Base-by-base conservation (phyloP, 768 basidiomycete genomes). In the Hygrophoropsis aurantiaca region DNA sequence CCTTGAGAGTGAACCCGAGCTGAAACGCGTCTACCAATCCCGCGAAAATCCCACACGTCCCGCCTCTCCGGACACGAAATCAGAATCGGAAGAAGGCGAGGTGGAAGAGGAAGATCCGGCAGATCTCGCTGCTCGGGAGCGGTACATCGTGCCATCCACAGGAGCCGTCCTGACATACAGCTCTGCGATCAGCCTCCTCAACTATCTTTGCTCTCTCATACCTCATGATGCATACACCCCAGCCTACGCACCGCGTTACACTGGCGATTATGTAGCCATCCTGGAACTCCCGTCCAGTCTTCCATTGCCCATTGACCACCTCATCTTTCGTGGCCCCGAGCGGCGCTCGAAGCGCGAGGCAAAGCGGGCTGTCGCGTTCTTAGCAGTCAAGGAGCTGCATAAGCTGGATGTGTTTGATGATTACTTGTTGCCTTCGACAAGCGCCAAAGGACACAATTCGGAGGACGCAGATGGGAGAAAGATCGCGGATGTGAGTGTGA, bases 161-260 rank as follows among this genome's bases (percentile, higher is more conserved):
- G 86, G 85, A 1, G 92, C 93, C 3, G 74, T 85, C 32, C 77
- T 94, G 38, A 90, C 88, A 1, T 92, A 89, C 59, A 83, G 84
- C 54, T 84, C 82, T 44, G 78, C 89, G 3, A 78, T 92, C 42
- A 74, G 75, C 16, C 69, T 93, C 26, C 74, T 95, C 46, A 78
- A 79, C 56, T 78, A 84, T 44, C 76, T 92, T n/a, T 93, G 90
- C 61, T 75, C 86, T 15, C 73, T 90, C 19, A 85, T 90, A 42
- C 87, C 82, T 32, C 77, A 76, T 42, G 90, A 93, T 63, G 58
- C 66, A 18, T 93, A 82, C 61, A 91, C 87, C 0, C 73, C 77
- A 0, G 58, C 69, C 0, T 79, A 79, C 42, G 65, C 72, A 19
- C 89, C 91, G 0, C 74, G 70, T 44, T 94, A 80, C 60, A 66